A percentile compares a stretch with the other conserved stretches of the same genome.
These are phyloP conservation scores for Saccharomycopsis sp. DNA, from an alignment of 805 yeast genomes.

Conservation along the genomic window DNA sequence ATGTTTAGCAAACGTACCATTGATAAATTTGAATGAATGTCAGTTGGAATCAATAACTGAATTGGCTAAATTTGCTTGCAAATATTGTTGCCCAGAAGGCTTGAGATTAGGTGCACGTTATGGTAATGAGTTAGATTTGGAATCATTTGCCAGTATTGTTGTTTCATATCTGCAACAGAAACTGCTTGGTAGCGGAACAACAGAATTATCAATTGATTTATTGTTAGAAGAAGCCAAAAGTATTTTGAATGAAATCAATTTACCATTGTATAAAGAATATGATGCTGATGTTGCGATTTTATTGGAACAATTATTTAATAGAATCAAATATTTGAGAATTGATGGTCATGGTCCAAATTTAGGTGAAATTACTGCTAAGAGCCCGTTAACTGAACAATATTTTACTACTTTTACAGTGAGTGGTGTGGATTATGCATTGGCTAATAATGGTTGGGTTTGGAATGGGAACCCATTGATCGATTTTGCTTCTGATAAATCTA, in stretches of 20 bases:
- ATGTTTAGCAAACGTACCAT: conserved; percentile 21
- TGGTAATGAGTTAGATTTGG: conserved; percentile 46
- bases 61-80: conserved; percentile 43
- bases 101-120: conserved; percentile 45
- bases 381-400: conserved; percentile 78
- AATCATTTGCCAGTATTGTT: conserved; percentile 47
- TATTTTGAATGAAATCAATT: conserved; percentile 72
- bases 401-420: conserved; percentile 61
- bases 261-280: conserved; percentile 61
- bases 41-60: conserved; percentile 33
- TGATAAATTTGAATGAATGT: conserved; percentile 41
- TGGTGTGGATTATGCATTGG: conserved; percentile 64
- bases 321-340: conserved; percentile 69
- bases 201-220: conserved; percentile 28
- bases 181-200: conserved; percentile 19
- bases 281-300: conserved; percentile 68
- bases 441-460: conserved; percentile 99
- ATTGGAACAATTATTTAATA: conserved; percentile 60
- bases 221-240: conserved; percentile 36
- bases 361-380: conserved; percentile 51
- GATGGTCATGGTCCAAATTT: conserved; percentile 77
- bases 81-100: conserved; percentile 34
- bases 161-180: conserved; percentile 11
- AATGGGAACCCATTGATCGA: conserved; percentile 90
- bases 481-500: conserved; percentile 76